phyloP scores from a whole-genome alignment of 2,329 filamentous ascomycete genomes.

The Aureobasidium namibiae region DNA sequence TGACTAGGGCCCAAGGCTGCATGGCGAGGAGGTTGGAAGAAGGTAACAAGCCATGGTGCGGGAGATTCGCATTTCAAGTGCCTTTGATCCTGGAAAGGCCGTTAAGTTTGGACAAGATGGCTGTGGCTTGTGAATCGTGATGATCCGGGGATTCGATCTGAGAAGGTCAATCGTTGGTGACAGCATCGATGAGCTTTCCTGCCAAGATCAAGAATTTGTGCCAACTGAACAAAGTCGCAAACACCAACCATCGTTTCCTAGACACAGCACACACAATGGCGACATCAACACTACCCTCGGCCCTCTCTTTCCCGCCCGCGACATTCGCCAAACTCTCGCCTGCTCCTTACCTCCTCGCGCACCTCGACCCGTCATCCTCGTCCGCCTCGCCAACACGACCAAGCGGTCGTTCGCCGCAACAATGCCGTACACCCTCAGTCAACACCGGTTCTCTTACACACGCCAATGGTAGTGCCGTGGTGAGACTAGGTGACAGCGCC shows the following conservation, averaged over 20 bases:
- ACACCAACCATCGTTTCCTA: neutral
- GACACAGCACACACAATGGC: slow-evolving; percentile 11
- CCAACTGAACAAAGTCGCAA: neutral
- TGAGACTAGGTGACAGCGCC: slow-evolving; percentile 81
- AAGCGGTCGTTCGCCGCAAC: slow-evolving; percentile 65
- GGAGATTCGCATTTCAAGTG: slow-evolving; percentile 1
- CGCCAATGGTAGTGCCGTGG: slow-evolving; percentile 80
- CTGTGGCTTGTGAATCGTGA: neutral
- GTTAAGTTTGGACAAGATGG: neutral
- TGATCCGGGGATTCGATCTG: neutral
- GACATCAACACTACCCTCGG: slow-evolving; percentile 11
- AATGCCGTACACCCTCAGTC: slow-evolving; percentile 64
- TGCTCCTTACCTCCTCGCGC: slow-evolving; percentile 80
- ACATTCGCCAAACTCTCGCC: slow-evolving; percentile 87
- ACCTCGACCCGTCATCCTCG: slow-evolving; percentile 57
- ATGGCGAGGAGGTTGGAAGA: slow-evolving; percentile 21
- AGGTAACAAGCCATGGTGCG: neutral
- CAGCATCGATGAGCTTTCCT: slow-evolving; percentile 5
- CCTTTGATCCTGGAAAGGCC: neutral
- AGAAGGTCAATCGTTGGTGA: neutral
- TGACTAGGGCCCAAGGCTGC: slow-evolving; percentile 44
- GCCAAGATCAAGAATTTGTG: slow-evolving; percentile 7
- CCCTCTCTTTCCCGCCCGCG: slow-evolving; percentile 49
- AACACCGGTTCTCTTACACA: slow-evolving; percentile 82
- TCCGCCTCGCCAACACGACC: slow-evolving; percentile 57